A percentile compares a stretch with the other conserved stretches of the same genome.
Conservation (phyloP, 345 rosid species). For the Populus davidiana region DNA sequence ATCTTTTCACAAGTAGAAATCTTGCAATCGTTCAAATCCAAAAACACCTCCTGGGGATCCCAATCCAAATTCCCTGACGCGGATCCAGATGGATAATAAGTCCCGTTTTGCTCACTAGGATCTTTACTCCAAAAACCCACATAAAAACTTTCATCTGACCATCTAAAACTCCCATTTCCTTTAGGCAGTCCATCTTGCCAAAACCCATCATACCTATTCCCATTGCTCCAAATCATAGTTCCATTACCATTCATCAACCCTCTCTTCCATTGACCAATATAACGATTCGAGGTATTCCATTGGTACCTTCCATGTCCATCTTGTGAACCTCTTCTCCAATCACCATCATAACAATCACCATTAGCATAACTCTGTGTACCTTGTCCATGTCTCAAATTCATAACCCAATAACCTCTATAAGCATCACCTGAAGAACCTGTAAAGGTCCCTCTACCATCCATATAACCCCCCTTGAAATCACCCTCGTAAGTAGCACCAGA, state of each 20-base stretch:
- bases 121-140: conserved; percentile 93
- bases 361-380: conserved; percentile 64
- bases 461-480: conserved; percentile 76
- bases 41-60: conserved; percentile 72
- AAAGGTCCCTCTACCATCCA: conserved; percentile 94
- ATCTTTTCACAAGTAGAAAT: conserved; percentile 60
- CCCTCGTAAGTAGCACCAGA: conserved; percentile 95
- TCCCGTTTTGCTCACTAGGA: conserved; percentile 70
- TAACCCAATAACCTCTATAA: conserved; percentile 78
- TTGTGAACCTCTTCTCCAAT: conserved; percentile 79
- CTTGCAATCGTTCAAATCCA: conserved; percentile 58
- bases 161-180: conserved; percentile 79
- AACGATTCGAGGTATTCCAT: conserved; percentile 76
- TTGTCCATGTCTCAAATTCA: conserved; percentile 84
- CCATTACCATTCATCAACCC: conserved; percentile 80
- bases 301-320: conserved; percentile 90
- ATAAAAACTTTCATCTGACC: conserved; percentile 74
- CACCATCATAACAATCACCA: conserved; percentile 86
- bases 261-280: conserved; percentile 77
- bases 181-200: conserved; percentile 89
- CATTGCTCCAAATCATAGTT: conserved; percentile 75
- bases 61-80: conserved; percentile 53
- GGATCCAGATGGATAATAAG: conserved; percentile 69
- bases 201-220: conserved; percentile 81
- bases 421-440: conserved; percentile 64